Evolutionary conservation across 805 yeast species (phyloP).

Genomic region (Myxozyma lipomycoides): DNA sequence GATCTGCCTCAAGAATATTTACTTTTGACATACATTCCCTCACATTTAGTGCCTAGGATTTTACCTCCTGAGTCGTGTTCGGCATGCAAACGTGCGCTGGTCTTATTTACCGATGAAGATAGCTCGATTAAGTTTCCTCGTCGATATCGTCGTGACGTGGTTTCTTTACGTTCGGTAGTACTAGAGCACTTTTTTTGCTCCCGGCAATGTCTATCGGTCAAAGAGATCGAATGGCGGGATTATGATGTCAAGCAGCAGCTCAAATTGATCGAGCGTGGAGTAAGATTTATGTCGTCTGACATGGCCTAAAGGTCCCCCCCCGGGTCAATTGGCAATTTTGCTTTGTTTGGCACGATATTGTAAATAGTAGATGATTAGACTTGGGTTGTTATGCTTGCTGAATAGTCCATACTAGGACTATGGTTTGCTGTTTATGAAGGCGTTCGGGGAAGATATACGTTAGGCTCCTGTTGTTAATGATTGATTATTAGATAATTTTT

Average conservation of each 20-base stretch:
- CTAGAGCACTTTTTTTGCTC: constrained; percentile 21
- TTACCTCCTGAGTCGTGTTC: constrained; percentile 23
- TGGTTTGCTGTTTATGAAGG: too few relatives aligned
- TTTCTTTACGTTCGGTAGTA: constrained; percentile 18
- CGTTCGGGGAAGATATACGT: too few relatives aligned
- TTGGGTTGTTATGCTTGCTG: too few relatives aligned
- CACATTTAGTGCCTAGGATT: constrained; percentile 13
- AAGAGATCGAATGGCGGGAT: constrained; percentile 21
- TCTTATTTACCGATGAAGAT: constrained; percentile 1
- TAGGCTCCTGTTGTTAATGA: too few relatives aligned
- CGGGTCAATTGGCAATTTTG: too few relatives aligned
- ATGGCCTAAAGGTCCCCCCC: too few relatives aligned
- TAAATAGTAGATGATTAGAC: too few relatives aligned
- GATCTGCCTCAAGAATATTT: constrained; percentile 5
- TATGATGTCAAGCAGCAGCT: constrained; percentile 21
- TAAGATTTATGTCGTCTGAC: constrained; percentile 20
- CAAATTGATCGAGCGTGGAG: constrained; percentile 17
- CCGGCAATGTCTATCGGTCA: constrained; percentile 13
- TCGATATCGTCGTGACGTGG: constrained; percentile 13
- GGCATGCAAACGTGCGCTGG: constrained; percentile 12
- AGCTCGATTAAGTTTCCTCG: background rate
- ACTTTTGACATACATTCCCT: constrained; percentile 13
- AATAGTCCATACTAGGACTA: too few relatives aligned
- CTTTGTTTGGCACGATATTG: too few relatives aligned
- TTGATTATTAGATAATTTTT: too few relatives aligned